phyloP scores from a whole-genome alignment of 441 rosid species.

The Aquilaria agallochum region DNA sequence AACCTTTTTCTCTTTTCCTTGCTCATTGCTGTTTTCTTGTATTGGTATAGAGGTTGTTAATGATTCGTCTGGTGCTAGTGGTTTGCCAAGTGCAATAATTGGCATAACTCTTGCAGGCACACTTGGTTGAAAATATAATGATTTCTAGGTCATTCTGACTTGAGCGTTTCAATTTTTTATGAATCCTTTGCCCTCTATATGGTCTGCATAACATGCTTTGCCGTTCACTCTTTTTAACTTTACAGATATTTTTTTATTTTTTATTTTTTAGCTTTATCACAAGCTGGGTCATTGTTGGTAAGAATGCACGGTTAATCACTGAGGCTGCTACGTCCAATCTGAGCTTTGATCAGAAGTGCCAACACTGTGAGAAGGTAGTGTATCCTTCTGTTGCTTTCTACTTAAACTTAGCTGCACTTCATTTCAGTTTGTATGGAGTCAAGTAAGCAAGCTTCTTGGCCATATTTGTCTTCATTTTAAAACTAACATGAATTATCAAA shows the following conservation, averaged over 20 bases:
- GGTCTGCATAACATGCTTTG: neutral
- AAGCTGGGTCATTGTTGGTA: conserved; percentile 80
- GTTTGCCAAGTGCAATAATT: no score
- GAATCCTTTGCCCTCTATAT: no score
- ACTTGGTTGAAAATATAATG: neutral
- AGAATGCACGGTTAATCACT: conserved; percentile 66
- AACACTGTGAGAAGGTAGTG: conserved; percentile 92
- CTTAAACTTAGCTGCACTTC: no score
- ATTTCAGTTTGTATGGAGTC: no score
- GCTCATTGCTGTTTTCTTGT: neutral
- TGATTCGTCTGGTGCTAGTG: no score
- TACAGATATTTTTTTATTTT: no score
- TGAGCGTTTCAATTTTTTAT: neutral
- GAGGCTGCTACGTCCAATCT: conserved; percentile 59
- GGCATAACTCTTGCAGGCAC: no score
- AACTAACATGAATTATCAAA: no score
- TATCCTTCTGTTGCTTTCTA: neutral
- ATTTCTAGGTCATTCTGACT: neutral
- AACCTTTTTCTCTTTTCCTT: neutral
- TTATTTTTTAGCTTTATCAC: conserved; percentile 68
- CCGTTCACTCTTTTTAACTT: neutral
- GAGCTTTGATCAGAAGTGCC: conserved; percentile 80
- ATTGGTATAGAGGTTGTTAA: no score
- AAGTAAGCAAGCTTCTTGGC: no score
- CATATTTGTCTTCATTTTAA: no score